Conservation (phyloP, 371 early-diverging fungal genomes). For the Syncephalastrum sp. region DNA sequence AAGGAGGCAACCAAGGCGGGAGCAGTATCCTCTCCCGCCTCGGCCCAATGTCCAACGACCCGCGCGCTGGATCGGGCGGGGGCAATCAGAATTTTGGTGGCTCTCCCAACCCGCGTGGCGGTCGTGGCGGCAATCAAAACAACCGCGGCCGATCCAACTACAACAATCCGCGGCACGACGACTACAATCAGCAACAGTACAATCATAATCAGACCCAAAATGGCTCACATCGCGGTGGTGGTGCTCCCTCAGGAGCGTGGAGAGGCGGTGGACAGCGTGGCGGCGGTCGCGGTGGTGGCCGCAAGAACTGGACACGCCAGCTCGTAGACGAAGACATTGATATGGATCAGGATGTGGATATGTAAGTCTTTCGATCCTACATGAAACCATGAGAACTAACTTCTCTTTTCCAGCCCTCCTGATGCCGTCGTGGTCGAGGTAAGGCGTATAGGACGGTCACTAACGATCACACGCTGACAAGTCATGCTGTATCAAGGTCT, state of each 20-base stretch:
- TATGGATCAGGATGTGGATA: constrained; percentile 25
- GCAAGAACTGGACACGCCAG: constrained; percentile 25
- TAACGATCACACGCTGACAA: not conserved
- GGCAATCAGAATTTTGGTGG: not conserved
- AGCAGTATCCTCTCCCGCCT: constrained; percentile 32
- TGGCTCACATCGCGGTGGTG: not conserved
- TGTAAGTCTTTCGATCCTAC: constrained; percentile 5
- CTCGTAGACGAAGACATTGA: constrained; percentile 42
- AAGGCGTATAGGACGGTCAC: constrained; percentile 1
- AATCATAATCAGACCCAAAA: constrained; percentile 9
- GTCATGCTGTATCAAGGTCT: constrained; percentile 16
- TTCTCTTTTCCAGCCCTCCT: constrained; percentile 7
- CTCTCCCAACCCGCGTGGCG: constrained; percentile 5
- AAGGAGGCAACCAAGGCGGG: constrained; percentile 6
- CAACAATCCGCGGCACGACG: constrained; percentile 9
- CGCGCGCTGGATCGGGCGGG: not conserved
- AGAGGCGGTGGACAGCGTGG: constrained; percentile 10
- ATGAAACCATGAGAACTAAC: constrained; percentile 2
- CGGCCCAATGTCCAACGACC: constrained; percentile 19
- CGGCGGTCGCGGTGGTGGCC: constrained; percentile 19
- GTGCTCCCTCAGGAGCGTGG: not conserved
- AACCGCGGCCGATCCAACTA: constrained; percentile 6
- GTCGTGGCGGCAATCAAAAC: constrained; percentile 7
- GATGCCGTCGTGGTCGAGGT: constrained; percentile 11
- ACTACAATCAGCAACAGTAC: constrained; percentile 8